These are phyloP conservation scores for Ogataea wickerhamii DNA, from an alignment of 805 yeast species.

Conservation along the genomic window DNA sequence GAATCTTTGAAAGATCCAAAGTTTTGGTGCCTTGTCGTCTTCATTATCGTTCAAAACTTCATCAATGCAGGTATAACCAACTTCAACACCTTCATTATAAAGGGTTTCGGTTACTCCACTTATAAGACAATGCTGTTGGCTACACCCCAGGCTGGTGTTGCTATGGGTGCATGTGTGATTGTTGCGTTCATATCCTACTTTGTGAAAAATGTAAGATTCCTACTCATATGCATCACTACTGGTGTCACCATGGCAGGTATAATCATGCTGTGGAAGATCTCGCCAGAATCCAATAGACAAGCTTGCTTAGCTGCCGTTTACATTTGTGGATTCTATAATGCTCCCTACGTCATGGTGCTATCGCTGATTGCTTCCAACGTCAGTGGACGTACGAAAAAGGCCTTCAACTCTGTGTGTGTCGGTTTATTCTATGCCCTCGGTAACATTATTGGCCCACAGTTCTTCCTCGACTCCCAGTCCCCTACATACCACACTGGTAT, in stretches of 20 bases:
- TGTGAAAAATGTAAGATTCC: constrained; percentile 22
- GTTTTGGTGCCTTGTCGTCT: constrained; percentile 29
- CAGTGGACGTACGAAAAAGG: constrained; percentile 67
- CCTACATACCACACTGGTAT: constrained; percentile 59
- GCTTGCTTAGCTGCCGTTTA: constrained; percentile 25
- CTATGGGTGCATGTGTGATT: constrained; percentile 31
- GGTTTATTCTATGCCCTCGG: constrained; percentile 54
- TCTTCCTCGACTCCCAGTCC: constrained; percentile 48
- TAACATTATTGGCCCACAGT: constrained; percentile 61
- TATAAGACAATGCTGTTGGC: constrained; percentile 35
- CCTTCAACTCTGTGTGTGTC: constrained; percentile 27
- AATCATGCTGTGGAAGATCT: constrained; percentile 24
- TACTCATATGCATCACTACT: constrained; percentile 24
- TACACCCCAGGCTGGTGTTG: constrained; percentile 35
- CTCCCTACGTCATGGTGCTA: constrained; percentile 20
- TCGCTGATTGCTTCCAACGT: constrained; percentile 37
- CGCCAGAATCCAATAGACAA: constrained; percentile 15
- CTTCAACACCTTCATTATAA: constrained; percentile 44
- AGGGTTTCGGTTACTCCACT: constrained; percentile 33
- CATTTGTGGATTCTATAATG: constrained; percentile 21
- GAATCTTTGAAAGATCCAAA: constrained; percentile 36
- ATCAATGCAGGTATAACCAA: constrained; percentile 58
- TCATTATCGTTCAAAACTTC: constrained; percentile 39
- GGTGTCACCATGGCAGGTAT: constrained; percentile 31
- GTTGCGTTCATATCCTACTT: constrained; percentile 20